Conservation (phyloP, 306 rosid genomes). For the Comarum palustre region DNA sequence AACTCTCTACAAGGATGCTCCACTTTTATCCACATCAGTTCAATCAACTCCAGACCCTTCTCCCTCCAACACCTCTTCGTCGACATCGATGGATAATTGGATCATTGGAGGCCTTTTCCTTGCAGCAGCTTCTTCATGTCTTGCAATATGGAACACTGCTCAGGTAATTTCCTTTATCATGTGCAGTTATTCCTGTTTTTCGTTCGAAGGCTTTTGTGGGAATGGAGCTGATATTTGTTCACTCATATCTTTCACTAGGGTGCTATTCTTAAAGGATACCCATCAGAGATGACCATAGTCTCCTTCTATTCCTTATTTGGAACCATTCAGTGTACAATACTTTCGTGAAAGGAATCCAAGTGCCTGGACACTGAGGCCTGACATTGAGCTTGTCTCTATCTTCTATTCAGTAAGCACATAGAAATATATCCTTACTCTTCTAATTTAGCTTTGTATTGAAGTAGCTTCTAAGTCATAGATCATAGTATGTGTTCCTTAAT, state of each 20-base stretch:
- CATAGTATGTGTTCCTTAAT: slow-evolving; percentile 5
- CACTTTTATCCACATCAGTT: slow-evolving; percentile 23
- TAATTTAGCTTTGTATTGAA: slow-evolving; percentile 10
- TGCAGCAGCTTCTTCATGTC: slow-evolving; percentile 37
- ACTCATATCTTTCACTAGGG: no score
- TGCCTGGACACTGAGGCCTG: slow-evolving; percentile 48
- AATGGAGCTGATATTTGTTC: slow-evolving; percentile 28
- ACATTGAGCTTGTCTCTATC: slow-evolving; percentile 46
- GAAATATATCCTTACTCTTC: background rate
- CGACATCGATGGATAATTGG: slow-evolving; percentile 43
- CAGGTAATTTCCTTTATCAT: slow-evolving; percentile 30
- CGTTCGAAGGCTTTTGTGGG: background rate
- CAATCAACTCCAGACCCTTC: background rate
- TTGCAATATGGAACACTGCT: slow-evolving; percentile 46
- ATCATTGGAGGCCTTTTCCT: slow-evolving; percentile 52
- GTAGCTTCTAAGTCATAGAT: slow-evolving; percentile 10
- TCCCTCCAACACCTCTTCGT: background rate
- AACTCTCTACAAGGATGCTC: slow-evolving; percentile 49
- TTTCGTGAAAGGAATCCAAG: slow-evolving; percentile 46
- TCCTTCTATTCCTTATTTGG: slow-evolving; percentile 64
- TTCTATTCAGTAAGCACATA: slow-evolving; percentile 53
- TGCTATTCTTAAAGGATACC: slow-evolving; percentile 55
- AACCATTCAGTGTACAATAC: slow-evolving; percentile 49
- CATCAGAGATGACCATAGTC: slow-evolving; percentile 55
- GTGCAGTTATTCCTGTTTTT: background rate